Conservation (phyloP, 202 grass and related monocot genomes). For the Zizania palustris region DNA sequence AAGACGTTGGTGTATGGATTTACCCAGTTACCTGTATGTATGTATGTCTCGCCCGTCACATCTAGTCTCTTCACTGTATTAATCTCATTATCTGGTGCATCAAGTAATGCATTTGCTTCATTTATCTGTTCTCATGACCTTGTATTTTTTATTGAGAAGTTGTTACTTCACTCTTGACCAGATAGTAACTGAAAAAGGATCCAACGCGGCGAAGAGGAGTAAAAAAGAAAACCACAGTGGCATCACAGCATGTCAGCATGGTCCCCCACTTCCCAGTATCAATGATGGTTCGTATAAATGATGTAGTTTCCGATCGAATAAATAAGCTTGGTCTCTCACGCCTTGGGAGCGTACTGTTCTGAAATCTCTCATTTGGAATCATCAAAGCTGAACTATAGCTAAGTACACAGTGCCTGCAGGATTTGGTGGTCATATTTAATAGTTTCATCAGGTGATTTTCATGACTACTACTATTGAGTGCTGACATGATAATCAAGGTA, state of each 20-base stretch:
- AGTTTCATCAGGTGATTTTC: slow-evolving; percentile 9
- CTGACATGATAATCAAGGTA: not conserved
- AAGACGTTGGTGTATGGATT: not conserved
- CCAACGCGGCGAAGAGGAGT: not conserved
- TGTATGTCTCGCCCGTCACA: not conserved
- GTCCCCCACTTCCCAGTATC: not conserved
- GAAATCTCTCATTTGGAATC: slow-evolving; percentile 26
- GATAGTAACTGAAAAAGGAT: not conserved
- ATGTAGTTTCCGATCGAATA: slow-evolving; percentile 38
- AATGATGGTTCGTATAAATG: slow-evolving; percentile 37
- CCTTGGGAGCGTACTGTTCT: slow-evolving; percentile 8
- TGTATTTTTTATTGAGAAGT: not conserved
- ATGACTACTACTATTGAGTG: not conserved
- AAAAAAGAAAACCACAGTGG: slow-evolving; percentile 22
- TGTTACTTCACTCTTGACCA: not conserved
- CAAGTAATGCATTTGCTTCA: not conserved
- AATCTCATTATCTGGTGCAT: not conserved
- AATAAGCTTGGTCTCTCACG: slow-evolving; percentile 33
- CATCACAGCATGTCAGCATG: slow-evolving; percentile 12
- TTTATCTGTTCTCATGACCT: not conserved
- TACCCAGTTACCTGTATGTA: not conserved
- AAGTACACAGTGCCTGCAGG: slow-evolving; percentile 41
- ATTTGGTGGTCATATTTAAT: slow-evolving; percentile 31
- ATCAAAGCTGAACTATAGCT: slow-evolving; percentile 43
- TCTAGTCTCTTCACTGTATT: not conserved